These are phyloP conservation scores for Didymella arachidicola DNA, from an alignment of 2,329 filamentous ascomycete species.

Conservation along the genomic window DNA sequence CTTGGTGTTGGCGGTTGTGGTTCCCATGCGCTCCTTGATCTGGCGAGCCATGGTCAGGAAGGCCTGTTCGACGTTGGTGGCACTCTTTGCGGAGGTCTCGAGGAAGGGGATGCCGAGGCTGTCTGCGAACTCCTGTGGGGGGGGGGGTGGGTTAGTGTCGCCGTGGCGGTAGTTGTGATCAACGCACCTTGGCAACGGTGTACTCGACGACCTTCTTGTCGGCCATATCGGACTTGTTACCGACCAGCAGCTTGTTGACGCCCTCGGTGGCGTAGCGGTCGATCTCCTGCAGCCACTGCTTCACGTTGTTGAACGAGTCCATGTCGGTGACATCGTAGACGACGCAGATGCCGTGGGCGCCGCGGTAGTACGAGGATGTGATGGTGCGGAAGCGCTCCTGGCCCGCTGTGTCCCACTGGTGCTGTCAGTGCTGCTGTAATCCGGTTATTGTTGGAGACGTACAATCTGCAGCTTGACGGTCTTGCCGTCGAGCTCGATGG, in stretches of 20 bases:
- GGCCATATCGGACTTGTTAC: conserved; percentile 99
- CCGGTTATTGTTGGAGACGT: conserved; percentile 12
- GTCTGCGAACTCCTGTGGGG: conserved; percentile 89
- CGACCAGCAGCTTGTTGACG: conserved; percentile 98
- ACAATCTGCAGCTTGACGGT: conserved; percentile 98
- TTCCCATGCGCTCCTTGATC: conserved; percentile 99
- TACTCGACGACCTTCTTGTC: conserved; percentile 99
- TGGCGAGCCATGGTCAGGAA: conserved; percentile 99
- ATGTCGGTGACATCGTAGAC: conserved; percentile 99
- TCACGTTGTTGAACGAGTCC: conserved; percentile 99
- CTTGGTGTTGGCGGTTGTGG: conserved; percentile 97
- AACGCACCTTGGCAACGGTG: conserved; percentile 93
- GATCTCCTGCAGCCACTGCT: conserved; percentile 99
- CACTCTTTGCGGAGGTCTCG: conserved; percentile 99
- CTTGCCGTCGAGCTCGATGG: conserved; percentile 99
- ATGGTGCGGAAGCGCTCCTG: conserved; percentile 99
- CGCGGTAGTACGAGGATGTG: conserved; percentile 99
- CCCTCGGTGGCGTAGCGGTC: conserved; percentile 99
- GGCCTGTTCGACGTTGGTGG: conserved; percentile 98
- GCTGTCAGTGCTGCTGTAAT: conserved; percentile 26
- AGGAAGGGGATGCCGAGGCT: conserved; percentile 98
- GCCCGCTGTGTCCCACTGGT: conserved; percentile 96
- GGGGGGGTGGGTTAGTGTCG: conserved; percentile 34
- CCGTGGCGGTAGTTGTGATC: background rate
- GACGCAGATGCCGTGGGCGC: conserved; percentile 98